These are phyloP conservation scores for Camillea tinctor DNA, from an alignment of 2,329 filamentous ascomycete species.

Conservation along the genomic window DNA sequence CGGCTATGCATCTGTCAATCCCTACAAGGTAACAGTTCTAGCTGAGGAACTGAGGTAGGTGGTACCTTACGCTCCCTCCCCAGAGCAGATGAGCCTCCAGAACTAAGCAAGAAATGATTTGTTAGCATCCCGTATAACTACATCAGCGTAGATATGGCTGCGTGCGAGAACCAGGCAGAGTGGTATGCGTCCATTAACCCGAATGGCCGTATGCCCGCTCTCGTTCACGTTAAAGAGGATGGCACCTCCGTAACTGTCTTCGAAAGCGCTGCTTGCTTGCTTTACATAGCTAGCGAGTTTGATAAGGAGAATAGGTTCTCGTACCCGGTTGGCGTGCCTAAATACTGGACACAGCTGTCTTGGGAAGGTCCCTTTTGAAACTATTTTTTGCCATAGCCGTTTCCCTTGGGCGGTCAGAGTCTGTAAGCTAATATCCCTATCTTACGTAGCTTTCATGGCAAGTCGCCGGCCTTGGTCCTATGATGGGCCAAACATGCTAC, in stretches of 20 bases:
- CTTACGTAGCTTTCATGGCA: constrained; percentile 23
- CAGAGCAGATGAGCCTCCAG: neutral
- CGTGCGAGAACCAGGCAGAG: constrained; percentile 14
- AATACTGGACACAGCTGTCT: constrained; percentile 25
- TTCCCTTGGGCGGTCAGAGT: neutral
- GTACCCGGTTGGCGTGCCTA: constrained; percentile 18
- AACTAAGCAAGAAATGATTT: neutral
- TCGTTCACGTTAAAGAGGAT: constrained; percentile 26
- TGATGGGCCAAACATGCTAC: constrained; percentile 20
- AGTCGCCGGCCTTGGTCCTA: constrained; percentile 19
- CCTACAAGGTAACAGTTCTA: constrained; percentile 21
- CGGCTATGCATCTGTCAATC: constrained; percentile 18
- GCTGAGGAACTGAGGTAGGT: constrained; percentile 24
- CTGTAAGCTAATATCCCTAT: neutral
- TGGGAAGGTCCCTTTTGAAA: constrained; percentile 19
- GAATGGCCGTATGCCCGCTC: constrained; percentile 23
- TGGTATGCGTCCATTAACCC: constrained; percentile 27
- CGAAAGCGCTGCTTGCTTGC: constrained; percentile 26
- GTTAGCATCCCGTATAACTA: constrained; percentile 19
- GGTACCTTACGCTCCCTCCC: no score
- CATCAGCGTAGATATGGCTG: constrained; percentile 15
- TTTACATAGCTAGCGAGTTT: constrained; percentile 24
- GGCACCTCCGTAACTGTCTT: constrained; percentile 23
- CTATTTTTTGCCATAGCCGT: neutral
- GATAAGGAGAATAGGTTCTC: constrained; percentile 25